Evolutionary conservation across 1,284 basidiomycete genomes (phyloP), one percentile per base, ranked within the genome.

Genomic region (Trichosporon sp.): DNA sequence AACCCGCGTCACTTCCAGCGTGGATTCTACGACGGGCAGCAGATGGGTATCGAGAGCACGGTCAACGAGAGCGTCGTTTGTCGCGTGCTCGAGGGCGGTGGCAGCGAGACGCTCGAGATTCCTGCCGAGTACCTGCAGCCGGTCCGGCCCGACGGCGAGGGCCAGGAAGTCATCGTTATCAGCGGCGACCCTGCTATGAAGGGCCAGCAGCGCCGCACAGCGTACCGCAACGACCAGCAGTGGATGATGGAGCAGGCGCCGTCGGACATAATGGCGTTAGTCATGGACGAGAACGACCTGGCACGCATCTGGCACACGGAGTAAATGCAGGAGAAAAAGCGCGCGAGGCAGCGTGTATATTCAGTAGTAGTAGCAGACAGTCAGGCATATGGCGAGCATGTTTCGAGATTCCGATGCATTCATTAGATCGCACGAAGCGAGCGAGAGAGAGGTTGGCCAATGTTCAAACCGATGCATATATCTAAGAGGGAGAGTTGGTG

Each of bases 161-260:
- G 79, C 64, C 80, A 81, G 70, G 70, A 75, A 14, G 78, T 80
- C 32, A 77, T 83, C 35, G 74, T 77, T 37, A 73, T 81, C 21
- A 71, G 75, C 31, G 78, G 78, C 38, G 74, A 71, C 59, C 35
- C 70, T 4, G 72, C 75, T 2, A 65, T 73, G 19, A 79, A 78
- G 71, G 81, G 81, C 43, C 76, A 76, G 67, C 78, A 81, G 73
- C 71, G 78, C 48, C 77, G 74, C 48, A 83, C 81, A 43, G 74
- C 73, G 67, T 77, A 77, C 72, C 72, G 73, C 73, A 76, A 77
- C 68, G 76, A 78, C 63, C 78, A 77, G 48, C 76, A 77, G 67
- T 83, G 81, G 81, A 81, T 83, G 78, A 81, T 81, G 80, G 80
- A 81, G 72, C 61, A 69, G 65, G 78, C 78, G n/a, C 54, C 61